Evolutionary conservation across 139 green algal species (phyloP), one percentile per base, ranked within the genome.

Genomic region (Coccomyxa sp.): DNA sequence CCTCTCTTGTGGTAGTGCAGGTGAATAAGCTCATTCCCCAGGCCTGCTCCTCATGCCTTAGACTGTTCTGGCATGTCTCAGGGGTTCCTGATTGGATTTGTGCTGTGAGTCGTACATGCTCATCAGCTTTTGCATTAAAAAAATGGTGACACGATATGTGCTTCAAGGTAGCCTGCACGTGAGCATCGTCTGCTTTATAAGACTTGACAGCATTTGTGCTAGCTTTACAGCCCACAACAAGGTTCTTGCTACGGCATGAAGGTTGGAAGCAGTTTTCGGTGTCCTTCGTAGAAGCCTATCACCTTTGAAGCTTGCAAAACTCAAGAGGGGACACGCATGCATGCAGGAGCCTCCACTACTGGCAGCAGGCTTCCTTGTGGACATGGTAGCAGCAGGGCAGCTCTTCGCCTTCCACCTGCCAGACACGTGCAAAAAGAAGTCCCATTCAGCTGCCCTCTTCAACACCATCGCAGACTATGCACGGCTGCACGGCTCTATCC

Each of bases 381-480:
- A 80, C 64, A 44, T 54, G 12, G 55, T 80, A 39, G 76, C 55
- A 14, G 38, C 58, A 6, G 27, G 39, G 37, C 64, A 68, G 41
- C 38, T 80, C 27, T 80, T 80, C 35, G 39, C 76, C 16, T 75
- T 80, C 64, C 72, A 38, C 38, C 24, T 80, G 68, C 76, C 76
- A 69, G 64, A 68, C 39, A 38, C 75, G 64, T 80, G 76, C 68
- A 39, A n/a, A 9, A n/a, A 58, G 27, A 58, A 38, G 0, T 31
- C 34, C 8, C 18, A 38, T 35, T 44, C 58, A 18, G 38, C 41
- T 6, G 35, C 35, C n/a, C 76, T 80, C 8, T 80, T 70, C 39
- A 14, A 38, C n/a, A 64, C 16, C 24, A 80, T 80, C 12, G 72
- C 64, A 34, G 2, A 54, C 27, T 10, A 29, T 29, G 64, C 76